Base-by-base conservation (phyloP, 139 green algal genomes). In the Chlamydomonas eustigma region DNA sequence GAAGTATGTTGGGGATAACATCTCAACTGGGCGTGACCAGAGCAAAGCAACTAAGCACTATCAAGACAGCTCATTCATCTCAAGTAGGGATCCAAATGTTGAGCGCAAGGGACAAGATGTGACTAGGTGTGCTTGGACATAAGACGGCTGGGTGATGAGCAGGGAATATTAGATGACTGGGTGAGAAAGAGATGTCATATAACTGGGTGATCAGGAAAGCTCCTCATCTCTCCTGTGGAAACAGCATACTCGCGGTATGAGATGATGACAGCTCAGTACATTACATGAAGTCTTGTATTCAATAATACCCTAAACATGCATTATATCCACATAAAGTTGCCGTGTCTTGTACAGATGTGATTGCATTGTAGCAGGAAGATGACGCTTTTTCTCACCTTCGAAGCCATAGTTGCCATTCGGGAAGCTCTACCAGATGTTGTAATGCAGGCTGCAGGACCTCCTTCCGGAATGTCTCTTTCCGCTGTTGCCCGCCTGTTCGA, bases 381-480 rank as follows among this genome's bases (percentile, higher is more conserved):
- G n/a, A n/a, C n/a, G n/a, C 44, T 18, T 58, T 12, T 12, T 18
- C 44, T 18, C 44, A 58, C 44, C 44, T 58, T 12, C 12, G 12
- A 58, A 39, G 64, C 64, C 64, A 72, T 22, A 28, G 4, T 34
- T 72, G 30, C 64, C 64, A 72, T 22, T 72, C 64, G 3, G 64
- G 64, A 12, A 72, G 64, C 64, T 72, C 64, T 30, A 72, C 64
- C 64, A 72, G 32, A 3, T 72, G 3, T 34, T 72, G 64, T 34
- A 74, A 38, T n/a, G 68, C 37, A 4, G 68, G 68, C 34, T 74
- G 68, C 68, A 74, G 37, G 37, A 58, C 68, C 24, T 74, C 36
- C 2, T 32, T 5, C 5, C 68, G 6, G 36, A 74, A 74, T 6
- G 32, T 34, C 65, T 72, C 65, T 34, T 72, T 72, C 8, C 32